A percentile compares a stretch with the other conserved stretches of the same genome.
These are phyloP conservation scores for Zizania latifolia DNA, from an alignment of 176 grass and related monocot species.

Conservation along the genomic window DNA sequence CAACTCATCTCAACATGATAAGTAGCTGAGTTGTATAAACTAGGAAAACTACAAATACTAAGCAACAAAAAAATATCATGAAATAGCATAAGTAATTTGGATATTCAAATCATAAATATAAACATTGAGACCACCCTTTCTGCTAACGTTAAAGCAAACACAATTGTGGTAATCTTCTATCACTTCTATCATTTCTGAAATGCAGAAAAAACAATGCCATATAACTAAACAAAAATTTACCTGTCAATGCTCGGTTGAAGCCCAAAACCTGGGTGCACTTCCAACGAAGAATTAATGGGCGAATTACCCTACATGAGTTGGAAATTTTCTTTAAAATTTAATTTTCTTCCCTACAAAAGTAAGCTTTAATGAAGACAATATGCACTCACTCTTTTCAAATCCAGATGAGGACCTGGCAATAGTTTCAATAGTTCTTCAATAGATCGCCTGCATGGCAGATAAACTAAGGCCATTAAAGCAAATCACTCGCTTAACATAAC, in stretches of 20 bases:
- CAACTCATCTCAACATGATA: background rate
- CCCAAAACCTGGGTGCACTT: slow-evolving; percentile 28
- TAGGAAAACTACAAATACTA: background rate
- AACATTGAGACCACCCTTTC: background rate
- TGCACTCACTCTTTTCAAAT: slow-evolving; percentile 77
- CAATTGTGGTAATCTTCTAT: background rate
- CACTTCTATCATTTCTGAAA: slow-evolving; percentile 10
- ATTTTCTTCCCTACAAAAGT: background rate
- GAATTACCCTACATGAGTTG: slow-evolving; percentile 36
- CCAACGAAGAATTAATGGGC: slow-evolving; percentile 26
- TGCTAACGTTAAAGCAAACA: background rate
- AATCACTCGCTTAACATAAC: background rate
- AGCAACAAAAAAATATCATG: background rate
- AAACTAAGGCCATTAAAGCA: background rate
- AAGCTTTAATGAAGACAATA: background rate
- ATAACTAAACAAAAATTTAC: slow-evolving; percentile 24
- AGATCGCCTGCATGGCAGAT: slow-evolving; percentile 65
- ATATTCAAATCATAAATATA: background rate
- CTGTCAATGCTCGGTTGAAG: slow-evolving; percentile 61
- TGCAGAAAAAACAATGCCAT: background rate
- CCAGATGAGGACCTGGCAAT: slow-evolving; percentile 81
- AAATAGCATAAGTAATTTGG: background rate
- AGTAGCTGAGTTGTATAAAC: background rate
- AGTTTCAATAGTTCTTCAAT: slow-evolving; percentile 86
- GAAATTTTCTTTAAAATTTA: background rate